Conservation (phyloP, 345 rosid genomes). For the Acer campestre region DNA sequence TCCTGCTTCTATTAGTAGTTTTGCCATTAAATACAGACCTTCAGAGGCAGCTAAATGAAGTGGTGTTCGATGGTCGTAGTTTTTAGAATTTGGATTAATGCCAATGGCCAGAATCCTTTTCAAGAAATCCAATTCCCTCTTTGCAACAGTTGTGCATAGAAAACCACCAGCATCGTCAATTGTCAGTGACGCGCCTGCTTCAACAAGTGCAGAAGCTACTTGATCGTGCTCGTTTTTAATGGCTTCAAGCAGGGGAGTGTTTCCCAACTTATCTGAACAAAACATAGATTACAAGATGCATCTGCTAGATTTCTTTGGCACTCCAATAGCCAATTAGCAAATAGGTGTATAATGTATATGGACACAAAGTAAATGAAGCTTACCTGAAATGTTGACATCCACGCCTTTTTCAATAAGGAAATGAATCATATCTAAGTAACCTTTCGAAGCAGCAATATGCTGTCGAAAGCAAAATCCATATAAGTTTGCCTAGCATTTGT, state of each 20-base stretch:
- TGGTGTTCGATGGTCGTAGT: conserved; percentile 75
- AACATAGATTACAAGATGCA: not conserved
- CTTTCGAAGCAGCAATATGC: conserved; percentile 85
- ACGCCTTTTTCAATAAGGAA: conserved; percentile 68
- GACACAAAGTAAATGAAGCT: not conserved
- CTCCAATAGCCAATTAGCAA: not conserved
- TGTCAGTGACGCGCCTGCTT: conserved; percentile 60
- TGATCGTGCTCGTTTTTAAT: conserved; percentile 67
- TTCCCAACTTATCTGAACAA: conserved; percentile 64
- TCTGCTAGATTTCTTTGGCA: not conserved
- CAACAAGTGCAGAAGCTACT: conserved; percentile 55
- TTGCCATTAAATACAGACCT: conserved; percentile 49
- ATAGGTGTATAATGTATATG: not conserved
- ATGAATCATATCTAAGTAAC: conserved; percentile 58
- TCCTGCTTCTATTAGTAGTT: conserved; percentile 61
- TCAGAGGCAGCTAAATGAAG: conserved; percentile 86
- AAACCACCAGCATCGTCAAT: conserved; percentile 68
- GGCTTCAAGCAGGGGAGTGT: conserved; percentile 82
- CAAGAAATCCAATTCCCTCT: conserved; percentile 56
- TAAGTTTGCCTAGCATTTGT: not conserved
- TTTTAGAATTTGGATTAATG: conserved; percentile 67
- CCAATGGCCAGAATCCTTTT: conserved; percentile 61
- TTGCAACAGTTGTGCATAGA: conserved; percentile 64
- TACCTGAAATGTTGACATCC: conserved; percentile 52
- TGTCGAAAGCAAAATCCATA: conserved; percentile 26